Base-by-base conservation (phyloP, 1,284 basidiomycete genomes). In the Cutaneotrichosporon arboriforme region DNA sequence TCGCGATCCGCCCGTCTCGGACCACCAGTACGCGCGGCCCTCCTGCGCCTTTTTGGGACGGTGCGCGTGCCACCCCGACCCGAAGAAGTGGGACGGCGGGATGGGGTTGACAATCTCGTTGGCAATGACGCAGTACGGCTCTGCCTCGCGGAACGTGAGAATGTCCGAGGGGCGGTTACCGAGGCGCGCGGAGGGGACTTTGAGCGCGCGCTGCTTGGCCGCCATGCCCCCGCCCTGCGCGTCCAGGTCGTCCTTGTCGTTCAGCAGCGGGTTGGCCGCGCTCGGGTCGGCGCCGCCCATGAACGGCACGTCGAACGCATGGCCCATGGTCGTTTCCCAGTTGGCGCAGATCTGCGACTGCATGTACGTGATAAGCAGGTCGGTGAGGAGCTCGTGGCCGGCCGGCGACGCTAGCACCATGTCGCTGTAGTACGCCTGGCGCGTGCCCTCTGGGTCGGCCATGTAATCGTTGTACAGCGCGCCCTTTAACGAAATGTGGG, bases 101-200 rank as follows among this genome's bases (percentile, higher is more conserved):
- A 97, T 80, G 1, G 92, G 92, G 76, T 96, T 96, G 72, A 96
- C 87, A 42, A 97, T 79, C 73, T 96, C 91, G 74, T 94, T 94
- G 31, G 92, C 92, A 17, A 84, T 86, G 1, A 88, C 90, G 73
- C 92, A 97, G 76, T 81, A 90, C 9, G 92, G 92, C 42, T 82
- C 79, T 52, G 92, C 83, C 70, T 96, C 92, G 67, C 88, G 82
- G 72, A 87, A 91, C 15, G 79, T 74, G 3, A 80, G 49, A 64
- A 79, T 62, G 61, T 81, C 79, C 36, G 77, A 77, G 0, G 88
- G 87, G 13, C 83, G 81, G 38, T 87, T 84, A 52, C 81, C 80
- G 66, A 96, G 84, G 12, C 87, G 81, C 20, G 43, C 43, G 20
- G 81, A 79, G 0, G 90, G 90, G 4, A 93, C 83, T 41, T 68